Evolutionary conservation across 2,329 filamentous ascomycete genomes (phyloP), one percentile per base, ranked within the genome.

Genomic region (Fusarium lateritium): DNA sequence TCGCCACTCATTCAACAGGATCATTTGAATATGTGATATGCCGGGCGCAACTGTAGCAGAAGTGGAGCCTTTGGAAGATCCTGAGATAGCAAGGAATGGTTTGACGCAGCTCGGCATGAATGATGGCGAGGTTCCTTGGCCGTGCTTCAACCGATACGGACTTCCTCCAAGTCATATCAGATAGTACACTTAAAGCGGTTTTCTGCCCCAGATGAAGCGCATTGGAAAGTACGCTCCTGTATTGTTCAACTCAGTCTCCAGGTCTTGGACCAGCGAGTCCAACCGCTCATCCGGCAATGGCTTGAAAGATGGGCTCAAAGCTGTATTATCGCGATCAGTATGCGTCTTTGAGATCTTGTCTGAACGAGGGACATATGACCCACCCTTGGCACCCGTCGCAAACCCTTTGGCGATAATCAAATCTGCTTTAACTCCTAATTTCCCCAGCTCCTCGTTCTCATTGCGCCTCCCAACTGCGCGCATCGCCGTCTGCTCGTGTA

Each of bases 171-270:
- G 26, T 28, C 26, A 28, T 28, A 28, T 28, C 7, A 10, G 10
- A 28, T 28, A 10, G 7, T 28, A 9, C 26, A 28, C 9, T 7
- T 28, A 28, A 28, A 28, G 26, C 10, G 58, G 43, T 2, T 49
- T 63, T 15, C 58, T 39, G 1, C 60, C 60, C 60, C 60, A 63
- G 1, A 63, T 24, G 1, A 63, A 63, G 0, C 60, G 58, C 60
- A 63, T 49, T 0, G 60, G 60, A 1, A 63, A 63, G 13, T 40
- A 36, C 0, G 60, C 60, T 3, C 60, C 60, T 2, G 3, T 11
- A 6, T 36, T 19, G 0, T 5, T 21, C 6, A 63, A 9, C 43
- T 63, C 60, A 0, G 2, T 11, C 31, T 63, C 50, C 4, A 63
- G 6, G 14, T 44, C 21, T 8, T n/a, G 1, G 1, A 40, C 58